Conservation (phyloP, 176 grass and related monocot genomes). For the Zea mays region Zm-B73-REFERENCE-NAM-5.0 NC_050097.1:129788001-129788500, state of each 20-base stretch:
- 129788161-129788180: not conserved
- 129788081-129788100: constrained; percentile 34
- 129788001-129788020: not conserved
- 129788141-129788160: not conserved
- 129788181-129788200: constrained; percentile 57
- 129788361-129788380: not conserved
- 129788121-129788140: not conserved
- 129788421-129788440: not conserved
- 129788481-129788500: not conserved
- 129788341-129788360: not conserved
- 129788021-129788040: not conserved
- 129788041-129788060: not conserved
- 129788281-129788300: not conserved
- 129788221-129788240: constrained; percentile 19
- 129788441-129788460: not conserved
- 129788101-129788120: constrained; percentile 1
- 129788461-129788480: not conserved
- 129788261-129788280: not conserved
- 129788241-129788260: not conserved
- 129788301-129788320: not conserved
- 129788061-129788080: not conserved
- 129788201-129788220: constrained; percentile 39
- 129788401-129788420: not conserved
- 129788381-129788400: not conserved
- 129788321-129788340: not conserved